Evolutionary conservation across 2,329 filamentous ascomycete genomes (phyloP), one percentile per base, ranked within the genome.

Genomic region (Xylaria sp.): DNA sequence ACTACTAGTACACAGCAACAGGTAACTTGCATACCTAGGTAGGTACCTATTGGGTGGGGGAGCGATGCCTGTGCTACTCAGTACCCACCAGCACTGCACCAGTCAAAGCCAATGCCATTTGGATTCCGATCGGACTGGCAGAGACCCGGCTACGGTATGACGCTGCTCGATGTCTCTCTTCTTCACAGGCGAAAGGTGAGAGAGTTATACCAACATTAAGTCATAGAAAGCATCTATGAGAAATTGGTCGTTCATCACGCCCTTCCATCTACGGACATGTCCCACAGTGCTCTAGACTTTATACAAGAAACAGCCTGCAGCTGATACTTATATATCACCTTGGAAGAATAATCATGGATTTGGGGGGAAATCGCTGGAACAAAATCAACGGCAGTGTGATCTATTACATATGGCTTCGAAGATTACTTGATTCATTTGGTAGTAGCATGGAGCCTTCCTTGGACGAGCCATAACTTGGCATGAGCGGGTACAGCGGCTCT

Each of bases 1-100:
- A n/a, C n/a, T n/a, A n/a, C n/a, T n/a, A n/a, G n/a, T n/a, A n/a
- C n/a, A n/a, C n/a, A n/a, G n/a, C n/a, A n/a, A n/a, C 57, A 50
- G 60, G 57, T 60, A 63, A 56, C 54, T 47, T 63, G 51, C 56
- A 42, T 40, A 46, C n/a, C n/a, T n/a, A n/a, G n/a, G n/a, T n/a
- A n/a, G n/a, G n/a, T n/a, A n/a, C n/a, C n/a, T n/a, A n/a, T n/a
- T n/a, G 5, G 17, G 54, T 53, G 49, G 60, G 58, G 35, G 54
- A 35, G 35, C 46, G 57, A 21, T 35, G 50, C 46, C 52, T 40
- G 54, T 57, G 11, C 19, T 23, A 4, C 40, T 21, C n/a, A 9
- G 7, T 50, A 42, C 14, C 28, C 9, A 31, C 28, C 5, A 5
- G 28, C 28, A 31, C 5, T 31, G 28, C 42, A 56, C 42, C 53